Percentiles rank a stretch among this genome's conserved stretches.
These are phyloP conservation scores for Salvia miltiorrhiza DNA, from an alignment of 257 asterid species.

Conservation along the genomic window DNA sequence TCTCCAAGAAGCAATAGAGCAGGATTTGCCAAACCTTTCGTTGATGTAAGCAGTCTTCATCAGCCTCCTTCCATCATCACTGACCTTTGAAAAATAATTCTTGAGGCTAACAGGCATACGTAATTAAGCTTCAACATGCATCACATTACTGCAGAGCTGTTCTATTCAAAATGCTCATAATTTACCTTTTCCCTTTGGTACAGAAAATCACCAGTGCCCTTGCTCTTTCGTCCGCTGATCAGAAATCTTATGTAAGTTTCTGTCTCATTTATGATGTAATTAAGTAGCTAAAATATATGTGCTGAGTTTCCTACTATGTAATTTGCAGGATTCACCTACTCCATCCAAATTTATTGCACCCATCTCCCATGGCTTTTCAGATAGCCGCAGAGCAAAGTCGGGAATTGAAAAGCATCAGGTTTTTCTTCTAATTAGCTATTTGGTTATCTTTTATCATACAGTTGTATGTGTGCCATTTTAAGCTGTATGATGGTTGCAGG, in stretches of 20 bases:
- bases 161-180: constrained; percentile 5
- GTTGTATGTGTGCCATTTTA: constrained; percentile 3
- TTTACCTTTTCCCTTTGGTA: constrained; percentile 16
- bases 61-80: constrained; percentile 6
- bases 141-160: background rate
- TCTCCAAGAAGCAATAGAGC: constrained; percentile 74
- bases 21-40: constrained; percentile 60
- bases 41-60: constrained; percentile 60
- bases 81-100: constrained; percentile 9
- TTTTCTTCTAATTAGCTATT: constrained; percentile 19
- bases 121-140: background rate
- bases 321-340: constrained; percentile 88
- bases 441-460: background rate
- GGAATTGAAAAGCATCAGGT: constrained; percentile 83
- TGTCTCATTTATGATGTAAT: constrained; percentile 5
- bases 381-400: constrained; percentile 74
- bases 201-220: constrained; percentile 78
- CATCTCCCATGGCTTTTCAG: constrained; percentile 72
- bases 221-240: constrained; percentile 64
- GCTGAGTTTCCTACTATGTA: constrained; percentile 23
- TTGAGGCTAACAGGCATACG: constrained; percentile 1
- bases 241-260: constrained; percentile 69
- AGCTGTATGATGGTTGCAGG: constrained; percentile 43
- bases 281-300: constrained; percentile 18
- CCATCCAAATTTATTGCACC: constrained; percentile 79